Evolutionary conservation across 208 protist genomes (phyloP), one percentile per base, ranked within the genome.

Genomic region (Leishmania braziliensis): DNA sequence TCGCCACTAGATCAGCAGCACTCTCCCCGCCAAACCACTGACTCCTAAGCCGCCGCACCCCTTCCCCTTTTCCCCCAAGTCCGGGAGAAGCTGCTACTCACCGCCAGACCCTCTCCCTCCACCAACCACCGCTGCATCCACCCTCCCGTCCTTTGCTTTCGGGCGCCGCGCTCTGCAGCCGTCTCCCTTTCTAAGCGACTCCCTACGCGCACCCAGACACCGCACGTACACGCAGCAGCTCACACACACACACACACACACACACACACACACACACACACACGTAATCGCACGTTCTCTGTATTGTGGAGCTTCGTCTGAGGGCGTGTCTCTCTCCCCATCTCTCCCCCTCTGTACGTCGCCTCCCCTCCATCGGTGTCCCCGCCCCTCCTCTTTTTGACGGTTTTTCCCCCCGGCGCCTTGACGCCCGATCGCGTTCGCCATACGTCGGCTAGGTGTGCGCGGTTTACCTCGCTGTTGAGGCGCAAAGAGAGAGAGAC

Each of bases 181-280:
- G 23, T 62, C 23, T 8, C 56, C 23, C n/a, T 9, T 62, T 62
- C n/a, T 20, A 12, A 62, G 56, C 63, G 63, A 8, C 63, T 69
- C 8, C 63, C 48, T 12, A 20, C 33, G 20, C 48, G 5, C 23
- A 63, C 58, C 12, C 26, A 33, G 10, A 62, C 20, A 29, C 26
- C 43, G 43, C 43, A 46, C 43, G 43, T 46, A 46, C 43, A 46
- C 43, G 43, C 43, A 46, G 43, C 43, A 46, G 12, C 56, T 29
- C 56, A n/a, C 23, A 8, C 14, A 60, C 54, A 26, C 14, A 3
- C 70, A 72, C 54, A 68, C 53, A 79, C 65, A 73, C 58, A 75
- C 0, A 69, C 65, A 77, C 48, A 72, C 0, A 69, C 65, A 77
- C 48, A 72, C 54, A 78, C 48, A 77, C 74, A 74, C 58, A 48